Base-by-base conservation (phyloP, 352 stramenopile species). In the Phytophthora fragariaefolia region DNA sequence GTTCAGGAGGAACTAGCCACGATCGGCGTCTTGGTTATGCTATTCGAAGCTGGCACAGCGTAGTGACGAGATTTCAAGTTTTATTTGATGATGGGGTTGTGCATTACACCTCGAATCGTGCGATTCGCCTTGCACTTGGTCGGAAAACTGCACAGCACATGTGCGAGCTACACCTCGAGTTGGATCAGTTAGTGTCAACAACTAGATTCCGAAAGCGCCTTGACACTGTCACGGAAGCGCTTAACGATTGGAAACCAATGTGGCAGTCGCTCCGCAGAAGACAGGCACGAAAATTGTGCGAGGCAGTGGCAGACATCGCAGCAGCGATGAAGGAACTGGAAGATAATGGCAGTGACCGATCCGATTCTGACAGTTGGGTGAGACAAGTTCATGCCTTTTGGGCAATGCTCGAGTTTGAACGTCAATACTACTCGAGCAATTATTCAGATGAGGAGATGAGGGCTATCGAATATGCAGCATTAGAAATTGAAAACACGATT, bases 171-270 rank as follows among this genome's bases (percentile, higher is more conserved):
- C 62, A 69, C 13, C 54, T 36, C 15, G 62, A 64, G 30, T 15
- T 69, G 49, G 53, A 69, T 20, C 62, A 69, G 34, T n/a, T 69
- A 13, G 40, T 69, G 38, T 28, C 34, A 4, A 59, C 54, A 26
- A 49, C 62, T 15, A 23, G 62, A 32, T 20, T 69, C 24, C 53
- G 3, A 9, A 55, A 50, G 26, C 43, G 62, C 13, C 4, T 55
- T 13, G 42, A 57, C 6, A 22, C 40, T 18, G 9, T 36, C 2
- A 68, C 26, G 3, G 28, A 58, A 4, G 7, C 27, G 17, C 13
- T 68, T n/a, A 51, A 68, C 22, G 6, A 53, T 12, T 68, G 60
- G 60, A 20, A 57, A 18, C 13, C 52, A 20, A 12, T 46, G 6
- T 68, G 60, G 60, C 12, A 28, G 13, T 22, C 7, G 3, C 46